Evolutionary conservation across 805 yeast species (phyloP).

Genomic region (Vanderwaltozyma verrucispora): DNA sequence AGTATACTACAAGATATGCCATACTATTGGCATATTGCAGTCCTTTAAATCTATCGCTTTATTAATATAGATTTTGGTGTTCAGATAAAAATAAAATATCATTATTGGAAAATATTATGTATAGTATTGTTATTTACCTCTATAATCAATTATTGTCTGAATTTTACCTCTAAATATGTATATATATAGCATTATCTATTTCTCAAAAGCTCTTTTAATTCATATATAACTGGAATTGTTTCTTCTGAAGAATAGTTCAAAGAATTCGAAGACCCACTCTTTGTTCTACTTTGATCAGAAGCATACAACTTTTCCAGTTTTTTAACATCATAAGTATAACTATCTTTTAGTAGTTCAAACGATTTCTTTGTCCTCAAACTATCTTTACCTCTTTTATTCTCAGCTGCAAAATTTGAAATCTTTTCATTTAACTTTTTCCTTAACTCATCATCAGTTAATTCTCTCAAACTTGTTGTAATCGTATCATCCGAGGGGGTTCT

Average conservation of each 20-base stretch:
- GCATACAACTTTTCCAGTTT: not conserved
- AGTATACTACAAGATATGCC: no score
- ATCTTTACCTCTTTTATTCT: slow-evolving; percentile 23
- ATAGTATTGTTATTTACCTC: no score
- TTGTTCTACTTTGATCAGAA: not conserved
- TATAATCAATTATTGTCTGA: no score
- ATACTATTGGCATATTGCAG: no score
- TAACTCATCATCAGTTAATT: slow-evolving; percentile 22
- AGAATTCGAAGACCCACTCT: slow-evolving; percentile 14
- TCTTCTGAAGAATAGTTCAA: slow-evolving; percentile 20
- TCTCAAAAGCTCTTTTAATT: slow-evolving; percentile 17
- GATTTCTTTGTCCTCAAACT: slow-evolving; percentile 24
- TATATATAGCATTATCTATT: not conserved
- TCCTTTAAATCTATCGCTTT: no score
- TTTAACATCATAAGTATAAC: not conserved
- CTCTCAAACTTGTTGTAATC: not conserved
- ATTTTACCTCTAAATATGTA: not conserved
- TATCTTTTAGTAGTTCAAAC: slow-evolving; percentile 17
- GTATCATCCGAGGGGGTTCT: not conserved
- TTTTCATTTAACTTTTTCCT: slow-evolving; percentile 20
- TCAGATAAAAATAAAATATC: no score
- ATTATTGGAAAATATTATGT: no score
- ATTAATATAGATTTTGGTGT: no score
- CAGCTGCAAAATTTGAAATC: slow-evolving; percentile 20
- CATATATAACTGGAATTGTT: slow-evolving; percentile 24